Percentiles rank a stretch among this genome's conserved stretches.
Evolutionary conservation across 1,139 yeast species (phyloP).

Genomic region (Geotrichum fermentans): DNA sequence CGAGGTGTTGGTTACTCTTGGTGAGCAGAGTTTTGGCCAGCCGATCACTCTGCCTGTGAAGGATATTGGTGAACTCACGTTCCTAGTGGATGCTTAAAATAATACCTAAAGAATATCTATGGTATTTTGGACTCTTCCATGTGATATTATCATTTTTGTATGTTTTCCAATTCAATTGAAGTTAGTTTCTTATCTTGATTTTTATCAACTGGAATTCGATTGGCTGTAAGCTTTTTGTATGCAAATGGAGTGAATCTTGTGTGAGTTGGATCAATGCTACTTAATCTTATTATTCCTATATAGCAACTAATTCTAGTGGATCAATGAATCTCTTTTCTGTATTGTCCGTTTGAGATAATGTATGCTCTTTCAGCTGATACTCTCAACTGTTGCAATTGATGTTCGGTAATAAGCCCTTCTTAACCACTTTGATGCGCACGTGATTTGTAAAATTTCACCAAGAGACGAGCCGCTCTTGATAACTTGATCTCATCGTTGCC

Average conservation of each 20-base stretch:
- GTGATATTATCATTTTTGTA: background rate
- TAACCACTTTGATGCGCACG: too few relatives aligned
- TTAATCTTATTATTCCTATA: background rate
- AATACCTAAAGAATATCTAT: background rate
- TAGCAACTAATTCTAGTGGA: background rate
- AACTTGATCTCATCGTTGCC: too few relatives aligned
- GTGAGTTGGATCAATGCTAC: background rate
- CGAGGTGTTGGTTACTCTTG: conserved; percentile 39
- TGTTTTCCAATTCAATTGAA: too few relatives aligned
- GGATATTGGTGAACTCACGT: conserved; percentile 23
- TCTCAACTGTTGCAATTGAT: too few relatives aligned
- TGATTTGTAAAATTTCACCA: too few relatives aligned
- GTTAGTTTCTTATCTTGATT: too few relatives aligned
- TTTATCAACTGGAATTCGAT: too few relatives aligned
- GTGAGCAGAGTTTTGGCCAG: conserved; percentile 29
- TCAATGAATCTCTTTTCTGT: background rate
- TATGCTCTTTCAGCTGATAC: too few relatives aligned
- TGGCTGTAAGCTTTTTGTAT: too few relatives aligned
- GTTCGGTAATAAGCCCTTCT: too few relatives aligned
- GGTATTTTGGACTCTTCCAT: background rate
- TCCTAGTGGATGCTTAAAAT: conserved; percentile 1
- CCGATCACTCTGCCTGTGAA: conserved; percentile 27
- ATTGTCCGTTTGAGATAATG: background rate
- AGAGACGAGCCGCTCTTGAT: too few relatives aligned
- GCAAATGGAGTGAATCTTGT: too few relatives aligned